Percentiles rank a stretch among this genome's conserved stretches.
Evolutionary conservation across 768 basidiomycete species (phyloP).

Genomic region (Suillus sp.): DNA sequence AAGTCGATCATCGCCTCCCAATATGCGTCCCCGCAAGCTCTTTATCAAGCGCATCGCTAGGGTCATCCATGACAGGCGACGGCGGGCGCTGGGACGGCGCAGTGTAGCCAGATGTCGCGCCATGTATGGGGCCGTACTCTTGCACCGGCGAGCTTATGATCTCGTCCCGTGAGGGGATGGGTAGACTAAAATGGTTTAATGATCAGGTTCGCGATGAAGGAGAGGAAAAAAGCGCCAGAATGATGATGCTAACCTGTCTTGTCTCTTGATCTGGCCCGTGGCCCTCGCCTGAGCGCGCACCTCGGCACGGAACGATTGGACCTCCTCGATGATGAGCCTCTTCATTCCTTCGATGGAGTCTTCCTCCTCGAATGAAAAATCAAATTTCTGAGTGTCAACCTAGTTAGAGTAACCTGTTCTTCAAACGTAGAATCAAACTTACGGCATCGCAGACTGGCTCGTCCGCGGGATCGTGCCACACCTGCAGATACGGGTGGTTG

Average conservation of each 20-base stretch:
- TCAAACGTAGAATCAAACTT: conserved; percentile 24
- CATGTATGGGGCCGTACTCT: conserved; percentile 58
- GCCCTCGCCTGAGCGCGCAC: conserved; percentile 83
- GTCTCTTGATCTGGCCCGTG: conserved; percentile 70
- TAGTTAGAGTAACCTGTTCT: background rate
- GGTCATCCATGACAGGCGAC: conserved; percentile 83
- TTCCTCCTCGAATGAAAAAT: conserved; percentile 96
- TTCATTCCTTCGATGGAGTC: conserved; percentile 98
- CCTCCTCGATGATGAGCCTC: conserved; percentile 90
- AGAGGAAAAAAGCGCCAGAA: background rate
- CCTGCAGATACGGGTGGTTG: conserved; percentile 90
- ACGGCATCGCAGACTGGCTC: conserved; percentile 86
- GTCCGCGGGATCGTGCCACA: conserved; percentile 98
- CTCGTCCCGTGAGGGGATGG: conserved; percentile 80
- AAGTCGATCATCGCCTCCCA: conserved; percentile 28
- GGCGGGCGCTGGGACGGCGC: conserved; percentile 47
- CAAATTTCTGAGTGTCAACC: conserved; percentile 66
- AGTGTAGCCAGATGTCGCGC: conserved; percentile 72
- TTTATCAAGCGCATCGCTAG: conserved; percentile 81
- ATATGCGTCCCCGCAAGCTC: conserved; percentile 80
- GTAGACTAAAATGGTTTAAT: conserved; percentile 49
- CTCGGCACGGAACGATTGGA: conserved; percentile 83
- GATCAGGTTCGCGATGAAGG: background rate
- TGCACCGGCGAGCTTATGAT: conserved; percentile 76
- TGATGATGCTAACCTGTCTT: conserved; percentile 61